phyloP scores from a whole-genome alignment of 768 basidiomycete genomes.

The Suillus ampliporus region DNA sequence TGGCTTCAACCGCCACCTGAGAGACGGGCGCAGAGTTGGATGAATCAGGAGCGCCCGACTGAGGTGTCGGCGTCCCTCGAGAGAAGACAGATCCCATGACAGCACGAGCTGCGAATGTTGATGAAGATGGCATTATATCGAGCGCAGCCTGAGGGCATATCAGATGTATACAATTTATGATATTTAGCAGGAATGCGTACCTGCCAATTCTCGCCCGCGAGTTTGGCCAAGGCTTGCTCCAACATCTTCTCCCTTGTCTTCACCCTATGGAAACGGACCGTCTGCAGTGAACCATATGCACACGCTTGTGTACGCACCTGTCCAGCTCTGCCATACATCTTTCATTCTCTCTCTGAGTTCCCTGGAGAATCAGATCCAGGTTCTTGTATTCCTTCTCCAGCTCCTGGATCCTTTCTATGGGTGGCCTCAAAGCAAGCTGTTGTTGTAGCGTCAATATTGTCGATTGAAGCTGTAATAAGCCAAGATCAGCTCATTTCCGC shows the following conservation, averaged over 20 bases:
- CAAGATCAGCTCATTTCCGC: background rate
- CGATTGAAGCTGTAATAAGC: slow-evolving; percentile 54
- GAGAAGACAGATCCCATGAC: slow-evolving; percentile 34
- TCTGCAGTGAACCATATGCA: background rate
- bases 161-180: background rate
- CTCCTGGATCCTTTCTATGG: slow-evolving; percentile 66
- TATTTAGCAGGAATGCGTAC: slow-evolving; percentile 39
- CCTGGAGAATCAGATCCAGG: slow-evolving; percentile 75
- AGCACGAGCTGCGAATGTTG: slow-evolving; percentile 33
- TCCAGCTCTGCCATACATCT: slow-evolving; percentile 83
- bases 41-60: slow-evolving; percentile 17
- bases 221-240: slow-evolving; percentile 70
- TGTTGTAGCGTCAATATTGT: slow-evolving; percentile 68
- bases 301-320: slow-evolving; percentile 46
- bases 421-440: slow-evolving; percentile 70
- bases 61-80: slow-evolving; percentile 22
- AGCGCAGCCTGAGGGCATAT: slow-evolving; percentile 33
- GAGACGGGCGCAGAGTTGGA: slow-evolving; percentile 24
- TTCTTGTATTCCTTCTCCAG: slow-evolving; percentile 77
- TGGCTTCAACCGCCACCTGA: slow-evolving; percentile 41
- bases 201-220: slow-evolving; percentile 87
- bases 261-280: slow-evolving; percentile 42
- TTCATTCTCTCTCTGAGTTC: slow-evolving; percentile 87
- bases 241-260: slow-evolving; percentile 78
- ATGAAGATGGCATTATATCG: slow-evolving; percentile 42